Percentiles rank a stretch among this genome's conserved stretches.
Conservation (phyloP, 768 basidiomycete species). For the Russula brevipes region DNA sequence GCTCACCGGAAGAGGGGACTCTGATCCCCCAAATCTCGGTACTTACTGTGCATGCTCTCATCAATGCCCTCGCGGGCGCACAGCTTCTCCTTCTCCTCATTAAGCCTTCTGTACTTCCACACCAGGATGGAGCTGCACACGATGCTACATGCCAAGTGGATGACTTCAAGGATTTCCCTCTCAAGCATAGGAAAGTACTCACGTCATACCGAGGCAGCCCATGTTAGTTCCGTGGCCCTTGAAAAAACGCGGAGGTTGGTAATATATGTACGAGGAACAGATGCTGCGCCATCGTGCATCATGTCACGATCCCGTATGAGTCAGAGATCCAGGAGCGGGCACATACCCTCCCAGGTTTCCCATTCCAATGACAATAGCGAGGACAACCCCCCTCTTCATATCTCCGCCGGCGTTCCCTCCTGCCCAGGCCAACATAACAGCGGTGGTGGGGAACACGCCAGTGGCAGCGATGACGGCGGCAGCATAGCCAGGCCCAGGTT, state of each 20-base stretch:
- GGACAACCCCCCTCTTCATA: constrained; percentile 44
- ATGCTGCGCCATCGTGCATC: constrained; percentile 29
- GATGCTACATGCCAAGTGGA: constrained; percentile 32
- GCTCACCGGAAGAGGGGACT: constrained; percentile 52
- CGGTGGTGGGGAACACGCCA: constrained; percentile 50
- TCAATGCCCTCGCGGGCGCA: constrained; percentile 44
- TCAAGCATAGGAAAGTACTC: neutral
- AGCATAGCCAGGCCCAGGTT: constrained; percentile 36
- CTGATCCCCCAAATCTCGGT: constrained; percentile 45
- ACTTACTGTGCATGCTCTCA: constrained; percentile 38
- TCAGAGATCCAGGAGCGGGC: constrained; percentile 23
- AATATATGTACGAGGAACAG: constrained; percentile 41
- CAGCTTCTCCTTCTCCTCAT: constrained; percentile 43
- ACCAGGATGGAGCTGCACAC: constrained; percentile 40
- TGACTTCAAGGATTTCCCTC: neutral
- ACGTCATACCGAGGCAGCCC: constrained; percentile 29
- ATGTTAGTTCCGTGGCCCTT: constrained; percentile 41
- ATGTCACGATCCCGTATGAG: neutral
- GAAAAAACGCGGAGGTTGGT: constrained; percentile 36
- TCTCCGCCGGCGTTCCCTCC: constrained; percentile 54
- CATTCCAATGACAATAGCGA: constrained; percentile 52
- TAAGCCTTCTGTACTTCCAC: constrained; percentile 46
- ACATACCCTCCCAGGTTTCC: constrained; percentile 51
- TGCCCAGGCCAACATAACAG: constrained; percentile 49
- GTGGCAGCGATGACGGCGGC: constrained; percentile 47